Evolutionary conservation across 345 rosid genomes (phyloP).

Genomic region (Zanthoxylum bungeanum): DNA sequence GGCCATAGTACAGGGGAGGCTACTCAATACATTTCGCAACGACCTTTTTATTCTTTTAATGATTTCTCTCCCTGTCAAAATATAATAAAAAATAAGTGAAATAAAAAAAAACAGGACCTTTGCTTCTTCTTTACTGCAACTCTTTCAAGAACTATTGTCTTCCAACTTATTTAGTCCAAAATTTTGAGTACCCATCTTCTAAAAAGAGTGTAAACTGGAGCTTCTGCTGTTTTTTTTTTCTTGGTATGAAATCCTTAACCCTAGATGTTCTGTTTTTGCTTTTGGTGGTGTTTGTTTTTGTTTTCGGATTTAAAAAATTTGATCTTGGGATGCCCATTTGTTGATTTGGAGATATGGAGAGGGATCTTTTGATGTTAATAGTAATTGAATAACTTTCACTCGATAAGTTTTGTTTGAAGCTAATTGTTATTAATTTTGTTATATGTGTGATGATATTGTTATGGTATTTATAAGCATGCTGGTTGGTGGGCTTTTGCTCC

Average conservation of each 20-base stretch:
- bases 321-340: conserved; percentile 17
- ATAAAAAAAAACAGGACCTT: conserved; percentile 8
- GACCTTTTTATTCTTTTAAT: conserved; percentile 20
- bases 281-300: conserved; percentile 9
- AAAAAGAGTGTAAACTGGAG: background rate
- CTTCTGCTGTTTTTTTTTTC: conserved; percentile 18
- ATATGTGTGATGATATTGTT: no score
- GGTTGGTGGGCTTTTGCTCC: background rate
- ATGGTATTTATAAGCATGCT: conserved; percentile 1
- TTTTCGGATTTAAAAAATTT: conserved; percentile 11
- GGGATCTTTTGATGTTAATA: conserved; percentile 30
- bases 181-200: no score
- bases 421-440: no score
- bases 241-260: conserved; percentile 32
- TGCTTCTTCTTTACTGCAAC: conserved; percentile 49
- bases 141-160: conserved; percentile 13
- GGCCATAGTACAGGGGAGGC: conserved; percentile 38
- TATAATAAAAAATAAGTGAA: background rate
- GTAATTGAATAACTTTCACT: conserved; percentile 6
- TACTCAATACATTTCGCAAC: conserved; percentile 30
- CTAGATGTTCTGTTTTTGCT: background rate
- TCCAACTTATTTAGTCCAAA: conserved; percentile 21
- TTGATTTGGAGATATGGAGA: conserved; percentile 6
- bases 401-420: conserved; percentile 1
- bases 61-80: background rate